These are phyloP conservation scores for Meira nashicola DNA, from an alignment of 1,284 basidiomycete genomes.

Conservation along the genomic window DNA sequence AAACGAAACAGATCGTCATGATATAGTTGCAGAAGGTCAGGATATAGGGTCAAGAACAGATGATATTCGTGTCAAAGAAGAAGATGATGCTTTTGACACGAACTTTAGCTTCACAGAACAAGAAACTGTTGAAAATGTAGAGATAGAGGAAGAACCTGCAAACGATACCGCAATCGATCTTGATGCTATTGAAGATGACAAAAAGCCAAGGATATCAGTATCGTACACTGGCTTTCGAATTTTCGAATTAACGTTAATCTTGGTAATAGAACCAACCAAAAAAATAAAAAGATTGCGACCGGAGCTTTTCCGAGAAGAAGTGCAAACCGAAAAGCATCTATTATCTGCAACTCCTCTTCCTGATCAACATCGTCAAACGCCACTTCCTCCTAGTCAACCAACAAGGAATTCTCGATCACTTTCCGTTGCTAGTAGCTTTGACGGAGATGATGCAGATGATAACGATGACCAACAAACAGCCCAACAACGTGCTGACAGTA, in stretches of 20 bases:
- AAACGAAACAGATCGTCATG: neutral
- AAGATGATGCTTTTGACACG: constrained; percentile 3
- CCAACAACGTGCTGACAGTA: neutral
- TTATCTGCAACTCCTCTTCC: neutral
- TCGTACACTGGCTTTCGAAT: constrained; percentile 5
- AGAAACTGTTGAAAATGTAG: neutral
- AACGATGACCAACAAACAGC: neutral
- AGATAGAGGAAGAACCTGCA: neutral
- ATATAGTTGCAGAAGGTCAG: constrained; percentile 1
- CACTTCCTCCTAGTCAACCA: neutral
- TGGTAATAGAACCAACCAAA: constrained; percentile 4
- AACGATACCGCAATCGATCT: neutral
- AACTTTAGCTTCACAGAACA: neutral
- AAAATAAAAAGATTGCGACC: neutral
- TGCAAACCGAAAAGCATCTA: neutral
- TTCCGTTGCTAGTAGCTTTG: neutral
- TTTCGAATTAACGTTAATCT: neutral
- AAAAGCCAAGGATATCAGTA: constrained; percentile 1
- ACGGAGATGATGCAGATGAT: constrained; percentile 3
- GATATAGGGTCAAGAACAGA: neutral
- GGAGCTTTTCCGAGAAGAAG: constrained; percentile 1
- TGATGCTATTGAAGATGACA: constrained; percentile 4
- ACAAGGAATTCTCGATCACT: neutral
- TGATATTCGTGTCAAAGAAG: constrained; percentile 8
- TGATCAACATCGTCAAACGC: constrained; percentile 1